Conservation (phyloP, 192 early-diverging fungal genomes). For the Gaertneriomyces sp. region DNA sequence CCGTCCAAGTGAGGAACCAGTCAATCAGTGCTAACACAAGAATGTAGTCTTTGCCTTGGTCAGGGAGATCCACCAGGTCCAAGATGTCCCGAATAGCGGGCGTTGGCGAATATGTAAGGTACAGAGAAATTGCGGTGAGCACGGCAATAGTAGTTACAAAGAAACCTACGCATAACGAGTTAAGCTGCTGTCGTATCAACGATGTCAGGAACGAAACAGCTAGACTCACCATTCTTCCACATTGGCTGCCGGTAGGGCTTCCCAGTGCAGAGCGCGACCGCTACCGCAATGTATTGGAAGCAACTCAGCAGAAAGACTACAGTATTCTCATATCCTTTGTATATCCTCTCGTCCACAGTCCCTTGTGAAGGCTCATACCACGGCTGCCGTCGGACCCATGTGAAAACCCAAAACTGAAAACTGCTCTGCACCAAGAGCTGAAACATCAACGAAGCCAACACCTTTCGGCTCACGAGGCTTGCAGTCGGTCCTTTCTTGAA, state of each 20-base stretch:
- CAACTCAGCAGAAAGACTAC: conserved; percentile 84
- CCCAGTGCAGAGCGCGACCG: conserved; percentile 91
- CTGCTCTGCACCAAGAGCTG: conserved; percentile 78
- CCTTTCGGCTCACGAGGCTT: conserved; percentile 82
- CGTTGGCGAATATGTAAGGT: conserved; percentile 54
- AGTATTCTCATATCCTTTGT: conserved; percentile 85
- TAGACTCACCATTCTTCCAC: conserved; percentile 73
- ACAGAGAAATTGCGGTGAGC: conserved; percentile 47
- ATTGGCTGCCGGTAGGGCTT: conserved; percentile 90
- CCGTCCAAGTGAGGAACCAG: conserved; percentile 40
- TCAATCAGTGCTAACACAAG: conserved; percentile 59
- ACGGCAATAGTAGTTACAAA: conserved; percentile 62
- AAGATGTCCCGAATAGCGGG: conserved; percentile 51
- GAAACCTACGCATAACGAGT: conserved; percentile 19
- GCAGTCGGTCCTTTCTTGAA: conserved; percentile 83
- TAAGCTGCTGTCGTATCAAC: not conserved
- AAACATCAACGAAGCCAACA: conserved; percentile 84
- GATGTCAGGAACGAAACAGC: not conserved
- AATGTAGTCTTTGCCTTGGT: conserved; percentile 49
- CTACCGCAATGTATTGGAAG: conserved; percentile 90
- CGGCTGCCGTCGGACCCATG: conserved; percentile 65
- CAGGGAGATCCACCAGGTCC: conserved; percentile 60
- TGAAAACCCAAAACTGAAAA: conserved; percentile 76
- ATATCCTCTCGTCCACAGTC: conserved; percentile 65
- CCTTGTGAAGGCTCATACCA: conserved; percentile 62